Percentiles rank a stretch among this genome's conserved stretches.
phyloP scores from a whole-genome alignment of 768 basidiomycete species.

The Boletellus sp. region DNA sequence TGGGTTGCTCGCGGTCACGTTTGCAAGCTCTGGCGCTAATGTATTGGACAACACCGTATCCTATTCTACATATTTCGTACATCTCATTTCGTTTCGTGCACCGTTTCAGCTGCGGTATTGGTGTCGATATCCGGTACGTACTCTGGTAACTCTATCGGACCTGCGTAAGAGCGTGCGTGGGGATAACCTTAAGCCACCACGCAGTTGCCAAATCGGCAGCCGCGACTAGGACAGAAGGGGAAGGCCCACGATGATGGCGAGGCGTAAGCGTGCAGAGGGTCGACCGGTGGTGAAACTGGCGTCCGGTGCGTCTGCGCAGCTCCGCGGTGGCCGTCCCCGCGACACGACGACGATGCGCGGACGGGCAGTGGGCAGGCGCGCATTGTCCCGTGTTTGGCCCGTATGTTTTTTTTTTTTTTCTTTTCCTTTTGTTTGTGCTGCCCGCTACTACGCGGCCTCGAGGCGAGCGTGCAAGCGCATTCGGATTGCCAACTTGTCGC shows the following conservation, averaged over 20 bases:
- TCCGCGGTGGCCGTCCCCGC: too few species aligned
- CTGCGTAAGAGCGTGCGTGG: neutral
- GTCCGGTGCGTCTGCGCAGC: neutral
- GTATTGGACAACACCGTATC: slow-evolving; percentile 25
- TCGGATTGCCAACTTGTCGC: slow-evolving; percentile 4
- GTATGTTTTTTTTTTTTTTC: neutral
- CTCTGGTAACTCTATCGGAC: slow-evolving; percentile 7
- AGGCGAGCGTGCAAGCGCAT: slow-evolving; percentile 17
- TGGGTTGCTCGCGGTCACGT: too few species aligned
- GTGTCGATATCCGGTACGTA: slow-evolving; percentile 19
- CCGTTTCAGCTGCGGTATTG: slow-evolving; percentile 18
- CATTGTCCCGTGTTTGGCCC: slow-evolving; percentile 11
- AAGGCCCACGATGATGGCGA: too few species aligned
- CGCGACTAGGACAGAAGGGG: slow-evolving; percentile 13
- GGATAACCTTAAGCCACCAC: slow-evolving; percentile 11
- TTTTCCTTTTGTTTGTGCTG: slow-evolving; percentile 1
- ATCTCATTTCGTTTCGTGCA: slow-evolving; percentile 13
- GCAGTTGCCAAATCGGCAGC: too few species aligned
- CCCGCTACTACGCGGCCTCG: slow-evolving; percentile 23
- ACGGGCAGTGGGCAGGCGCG: neutral
- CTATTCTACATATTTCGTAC: slow-evolving; percentile 24
- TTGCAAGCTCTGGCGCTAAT: slow-evolving; percentile 8
- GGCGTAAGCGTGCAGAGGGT: too few species aligned
- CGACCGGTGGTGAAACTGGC: slow-evolving; percentile 3
- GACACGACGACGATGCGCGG: too few species aligned